Evolutionary conservation across 805 yeast genomes (phyloP).

Genomic region (Saturnispora galanensis): DNA sequence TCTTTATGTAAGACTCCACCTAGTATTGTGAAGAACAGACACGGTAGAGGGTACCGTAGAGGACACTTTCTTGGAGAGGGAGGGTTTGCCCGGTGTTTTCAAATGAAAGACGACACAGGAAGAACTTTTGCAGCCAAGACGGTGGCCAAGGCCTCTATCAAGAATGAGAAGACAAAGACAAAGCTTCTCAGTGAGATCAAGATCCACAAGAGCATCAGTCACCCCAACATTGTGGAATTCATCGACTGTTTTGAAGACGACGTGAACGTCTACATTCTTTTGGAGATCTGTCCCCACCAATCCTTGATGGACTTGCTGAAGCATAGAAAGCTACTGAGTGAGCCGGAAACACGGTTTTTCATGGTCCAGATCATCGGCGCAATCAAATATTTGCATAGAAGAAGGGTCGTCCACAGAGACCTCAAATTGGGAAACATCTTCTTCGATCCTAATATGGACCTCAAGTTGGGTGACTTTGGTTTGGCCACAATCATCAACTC

Average conservation of each 20-base stretch:
- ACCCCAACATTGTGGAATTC: conserved; percentile 84
- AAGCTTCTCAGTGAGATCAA: conserved; percentile 88
- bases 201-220: conserved; percentile 83
- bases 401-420: conserved; percentile 93
- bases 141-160: conserved; percentile 90
- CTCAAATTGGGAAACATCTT: conserved; percentile 92
- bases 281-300: conserved; percentile 93
- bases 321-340: conserved; percentile 73
- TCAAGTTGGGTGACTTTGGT: conserved; percentile 97
- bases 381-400: conserved; percentile 79
- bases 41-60: conserved; percentile 82
- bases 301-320: conserved; percentile 88
- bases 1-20: conserved; percentile 96
- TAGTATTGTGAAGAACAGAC: conserved; percentile 75
- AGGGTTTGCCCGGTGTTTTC: conserved; percentile 97
- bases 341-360: conserved; percentile 83
- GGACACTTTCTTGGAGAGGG: conserved; percentile 94
- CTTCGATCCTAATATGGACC: conserved; percentile 86
- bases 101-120: conserved; percentile 85
- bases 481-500: conserved; percentile 84
- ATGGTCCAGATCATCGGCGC: conserved; percentile 94
- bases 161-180: conserved; percentile 78
- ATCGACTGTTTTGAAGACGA: conserved; percentile 97
- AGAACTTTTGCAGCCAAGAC: conserved; percentile 92
- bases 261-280: conserved; percentile 80